phyloP scores from a whole-genome alignment of 2,329 filamentous ascomycete species.

The Ceratocystiopsis minuta region DNA sequence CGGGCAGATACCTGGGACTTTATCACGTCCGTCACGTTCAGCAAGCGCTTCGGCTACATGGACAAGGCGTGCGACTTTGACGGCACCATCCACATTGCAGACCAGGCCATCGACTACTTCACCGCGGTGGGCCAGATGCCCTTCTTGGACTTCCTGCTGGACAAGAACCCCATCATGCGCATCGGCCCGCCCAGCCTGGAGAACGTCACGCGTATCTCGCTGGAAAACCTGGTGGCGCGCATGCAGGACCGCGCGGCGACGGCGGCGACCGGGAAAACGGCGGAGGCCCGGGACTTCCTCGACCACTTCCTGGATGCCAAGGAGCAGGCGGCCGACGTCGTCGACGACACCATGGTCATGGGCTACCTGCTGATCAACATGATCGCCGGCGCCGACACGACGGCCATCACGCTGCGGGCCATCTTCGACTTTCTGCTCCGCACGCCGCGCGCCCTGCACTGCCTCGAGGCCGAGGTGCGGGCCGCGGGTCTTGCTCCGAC shows the following conservation, averaged over 20 bases:
- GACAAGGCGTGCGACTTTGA: slow-evolving; percentile 26
- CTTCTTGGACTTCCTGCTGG: slow-evolving; percentile 22
- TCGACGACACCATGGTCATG: slow-evolving; percentile 19
- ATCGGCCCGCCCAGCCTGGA: slow-evolving; percentile 19
- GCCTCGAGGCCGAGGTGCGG: slow-evolving; percentile 19
- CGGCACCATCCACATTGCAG: slow-evolving; percentile 21
- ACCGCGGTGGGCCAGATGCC: slow-evolving; percentile 20
- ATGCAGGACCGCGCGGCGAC: no score
- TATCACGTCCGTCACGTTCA: slow-evolving; percentile 32
- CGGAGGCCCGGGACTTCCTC: slow-evolving; percentile 16
- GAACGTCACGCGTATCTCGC: no score
- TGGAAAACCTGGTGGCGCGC: no score
- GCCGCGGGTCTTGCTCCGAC: slow-evolving; percentile 10
- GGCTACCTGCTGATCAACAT: slow-evolving; percentile 19
- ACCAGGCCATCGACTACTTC: slow-evolving; percentile 19
- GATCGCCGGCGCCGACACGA: slow-evolving; percentile 19
- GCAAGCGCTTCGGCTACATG: slow-evolving; percentile 28
- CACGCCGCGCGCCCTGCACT: slow-evolving; percentile 10
- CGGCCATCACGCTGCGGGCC: slow-evolving; percentile 17
- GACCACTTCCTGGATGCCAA: slow-evolving; percentile 23
- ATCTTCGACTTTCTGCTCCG: slow-evolving; percentile 18
- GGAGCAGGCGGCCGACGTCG: slow-evolving; percentile 15
- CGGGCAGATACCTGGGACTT: slow-evolving; percentile 20
- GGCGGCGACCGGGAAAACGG: not conserved
- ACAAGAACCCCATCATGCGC: slow-evolving; percentile 21